phyloP scores from a whole-genome alignment of 73 alveolate genomes.

The Symbiodinium natans region DNA sequence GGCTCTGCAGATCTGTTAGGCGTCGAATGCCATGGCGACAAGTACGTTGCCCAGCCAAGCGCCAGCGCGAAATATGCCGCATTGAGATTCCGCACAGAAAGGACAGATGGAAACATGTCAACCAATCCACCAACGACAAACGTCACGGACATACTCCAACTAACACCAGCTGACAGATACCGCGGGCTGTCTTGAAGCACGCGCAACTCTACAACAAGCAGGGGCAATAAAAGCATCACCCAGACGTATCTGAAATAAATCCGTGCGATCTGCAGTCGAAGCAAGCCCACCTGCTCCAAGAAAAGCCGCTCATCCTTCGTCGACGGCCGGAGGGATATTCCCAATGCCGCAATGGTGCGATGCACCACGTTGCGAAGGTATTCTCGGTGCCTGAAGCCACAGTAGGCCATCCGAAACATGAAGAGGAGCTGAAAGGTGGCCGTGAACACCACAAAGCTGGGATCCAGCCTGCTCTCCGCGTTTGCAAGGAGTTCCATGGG shows the following conservation, averaged over 20 bases:
- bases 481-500: too few relatives aligned
- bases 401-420: neutral
- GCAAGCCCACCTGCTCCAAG: neutral
- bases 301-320: neutral
- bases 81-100: neutral
- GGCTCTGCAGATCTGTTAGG: neutral
- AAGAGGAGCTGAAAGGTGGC: neutral
- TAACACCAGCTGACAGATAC: too few relatives aligned
- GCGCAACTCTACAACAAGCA: neutral
- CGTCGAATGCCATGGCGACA: neutral
- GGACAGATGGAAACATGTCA: neutral
- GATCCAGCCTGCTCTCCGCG: too few relatives aligned
- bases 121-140: neutral
- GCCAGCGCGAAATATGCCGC: neutral
- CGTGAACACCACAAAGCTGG: too few relatives aligned
- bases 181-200: neutral
- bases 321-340: neutral
- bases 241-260: neutral
- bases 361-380: neutral
- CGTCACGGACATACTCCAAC: neutral
- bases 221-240: neutral
- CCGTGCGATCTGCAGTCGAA: neutral
- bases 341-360: neutral
- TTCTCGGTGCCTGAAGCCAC: neutral
- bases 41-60: neutral